Evolutionary conservation across 2,329 filamentous ascomycete genomes (phyloP).

Genomic region (Neonectria sp.): DNA sequence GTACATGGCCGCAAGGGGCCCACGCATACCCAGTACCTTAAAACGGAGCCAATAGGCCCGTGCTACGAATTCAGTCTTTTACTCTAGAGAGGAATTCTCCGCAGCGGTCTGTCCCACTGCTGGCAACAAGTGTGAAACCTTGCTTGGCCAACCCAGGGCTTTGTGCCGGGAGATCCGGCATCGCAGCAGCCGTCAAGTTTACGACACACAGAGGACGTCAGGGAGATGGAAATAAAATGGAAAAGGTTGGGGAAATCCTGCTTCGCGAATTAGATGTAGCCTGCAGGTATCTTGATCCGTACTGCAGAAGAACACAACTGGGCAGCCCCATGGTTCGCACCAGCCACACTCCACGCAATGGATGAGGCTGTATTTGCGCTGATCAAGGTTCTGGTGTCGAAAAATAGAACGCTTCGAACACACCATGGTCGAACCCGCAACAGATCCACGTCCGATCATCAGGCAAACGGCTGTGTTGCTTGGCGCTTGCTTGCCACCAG

Average conservation of each 20-base stretch:
- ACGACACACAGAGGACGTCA: slow-evolving; percentile 33
- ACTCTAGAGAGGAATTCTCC: not conserved
- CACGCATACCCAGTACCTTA: not conserved
- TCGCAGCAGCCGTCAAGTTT: slow-evolving; percentile 22
- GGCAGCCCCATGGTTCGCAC: slow-evolving; percentile 4
- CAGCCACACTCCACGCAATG: slow-evolving; percentile 26
- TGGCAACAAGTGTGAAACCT: slow-evolving; percentile 15
- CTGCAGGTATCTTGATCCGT: too few species aligned
- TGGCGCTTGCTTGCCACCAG: not conserved
- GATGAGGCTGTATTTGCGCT: slow-evolving; percentile 14
- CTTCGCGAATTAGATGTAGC: not conserved
- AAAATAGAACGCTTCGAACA: slow-evolving; percentile 4
- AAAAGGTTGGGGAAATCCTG: slow-evolving; percentile 16
- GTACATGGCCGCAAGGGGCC: slow-evolving; percentile 13
- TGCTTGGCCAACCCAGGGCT: slow-evolving; percentile 24
- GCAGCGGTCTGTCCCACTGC: not conserved
- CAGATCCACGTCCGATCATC: slow-evolving; percentile 12
- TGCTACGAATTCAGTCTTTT: not conserved
- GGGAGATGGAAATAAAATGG: slow-evolving; percentile 17
- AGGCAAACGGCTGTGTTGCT: not conserved
- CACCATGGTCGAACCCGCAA: not conserved
- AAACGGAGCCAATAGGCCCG: not conserved
- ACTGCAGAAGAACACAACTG: not conserved
- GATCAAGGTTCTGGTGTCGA: slow-evolving; percentile 19
- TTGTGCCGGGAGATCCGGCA: slow-evolving; percentile 43